Base-by-base conservation (phyloP, 2,329 filamentous ascomycete genomes). In the Rhinocladiella mackenziei region DNA sequence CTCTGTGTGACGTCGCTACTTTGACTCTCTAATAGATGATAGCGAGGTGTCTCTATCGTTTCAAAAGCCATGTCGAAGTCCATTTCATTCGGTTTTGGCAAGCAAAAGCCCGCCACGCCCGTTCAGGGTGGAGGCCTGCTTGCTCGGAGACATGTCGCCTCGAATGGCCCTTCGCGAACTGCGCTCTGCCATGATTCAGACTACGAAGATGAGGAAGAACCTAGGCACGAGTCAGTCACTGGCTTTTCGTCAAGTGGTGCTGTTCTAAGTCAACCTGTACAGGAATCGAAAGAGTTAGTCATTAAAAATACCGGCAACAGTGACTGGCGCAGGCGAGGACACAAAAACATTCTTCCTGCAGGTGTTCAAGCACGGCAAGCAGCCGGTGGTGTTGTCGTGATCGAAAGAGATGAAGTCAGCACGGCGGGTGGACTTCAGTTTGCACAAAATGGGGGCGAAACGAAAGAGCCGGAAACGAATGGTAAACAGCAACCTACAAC, bases 281-380 rank as follows among this genome's bases (percentile, higher is more conserved):
- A 60, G 44, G 55, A 60, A 25, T 45, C 56, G 19, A 50, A 60
- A 51, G 53, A 62, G 5, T 68, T 79, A 32, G 67, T 85, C 13
- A 86, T 87, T 53, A 67, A 71, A 25, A 84, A 65, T 83, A 80
- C 80, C 71, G 74, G 56, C 70, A 73, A 45, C 76, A 80, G 45
- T 65, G 68, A 58, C 45, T 56, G 61, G 50, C 70, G 69, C 51
- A 72, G 71, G 49, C 64, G 66, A 50, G 60, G 61, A 26, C 66
- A 67, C 45, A 80, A 71, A 62, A 81, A 77, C 60, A 61, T 76
- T 10, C 65, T 82, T n/a, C 79, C 77, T n/a, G 62, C 57, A 5
- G 77, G 76, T 50, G 76, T 76, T 29, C 68, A 67, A 54, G 69
- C 67, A 56, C 69, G 63, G 22, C 58, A 62, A 43, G 63, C 61